A percentile compares a stretch with the other conserved stretches of the same genome.
phyloP scores from a whole-genome alignment of 352 stramenopile species.

The Ophiocytium majus region DNA sequence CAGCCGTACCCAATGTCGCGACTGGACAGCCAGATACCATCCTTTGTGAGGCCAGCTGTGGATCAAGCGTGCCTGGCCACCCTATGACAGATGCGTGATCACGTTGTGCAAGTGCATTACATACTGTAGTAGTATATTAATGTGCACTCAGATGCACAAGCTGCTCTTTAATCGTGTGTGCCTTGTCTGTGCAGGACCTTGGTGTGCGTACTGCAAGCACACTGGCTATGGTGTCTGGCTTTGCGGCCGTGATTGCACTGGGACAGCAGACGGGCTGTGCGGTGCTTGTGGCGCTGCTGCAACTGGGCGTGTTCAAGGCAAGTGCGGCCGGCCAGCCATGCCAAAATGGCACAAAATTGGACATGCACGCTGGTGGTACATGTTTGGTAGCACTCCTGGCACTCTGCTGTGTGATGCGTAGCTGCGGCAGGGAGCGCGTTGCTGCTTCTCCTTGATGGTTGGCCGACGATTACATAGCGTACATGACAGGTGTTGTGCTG shows the following conservation, averaged over 20 bases:
- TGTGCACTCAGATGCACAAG: neutral
- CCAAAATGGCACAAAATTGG: neutral
- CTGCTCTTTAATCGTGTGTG: neutral
- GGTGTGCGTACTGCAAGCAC: conserved; percentile 31
- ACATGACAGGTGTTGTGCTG: no score
- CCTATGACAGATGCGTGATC: no score
- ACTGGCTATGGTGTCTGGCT: conserved; percentile 25
- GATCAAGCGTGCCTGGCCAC: no score
- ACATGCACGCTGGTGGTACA: neutral
- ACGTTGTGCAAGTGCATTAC: neutral
- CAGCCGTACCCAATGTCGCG: no score
- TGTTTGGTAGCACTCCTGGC: neutral
- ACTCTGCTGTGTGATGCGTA: neutral
- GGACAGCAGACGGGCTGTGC: conserved; percentile 42
- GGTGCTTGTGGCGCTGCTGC: conserved; percentile 36
- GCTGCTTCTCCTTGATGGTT: no score
- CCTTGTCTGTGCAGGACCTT: conserved; percentile 24
- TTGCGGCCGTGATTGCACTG: conserved; percentile 18
- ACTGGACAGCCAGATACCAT: no score
- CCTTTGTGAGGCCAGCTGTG: no score
- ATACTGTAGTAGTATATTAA: neutral
- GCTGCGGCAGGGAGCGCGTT: no score
- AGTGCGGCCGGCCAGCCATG: neutral
- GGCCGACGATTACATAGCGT: no score
- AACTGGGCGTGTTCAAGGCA: conserved; percentile 33